Base-by-base conservation (phyloP, 768 basidiomycete species). In the Xanthoconium purpureum region DNA sequence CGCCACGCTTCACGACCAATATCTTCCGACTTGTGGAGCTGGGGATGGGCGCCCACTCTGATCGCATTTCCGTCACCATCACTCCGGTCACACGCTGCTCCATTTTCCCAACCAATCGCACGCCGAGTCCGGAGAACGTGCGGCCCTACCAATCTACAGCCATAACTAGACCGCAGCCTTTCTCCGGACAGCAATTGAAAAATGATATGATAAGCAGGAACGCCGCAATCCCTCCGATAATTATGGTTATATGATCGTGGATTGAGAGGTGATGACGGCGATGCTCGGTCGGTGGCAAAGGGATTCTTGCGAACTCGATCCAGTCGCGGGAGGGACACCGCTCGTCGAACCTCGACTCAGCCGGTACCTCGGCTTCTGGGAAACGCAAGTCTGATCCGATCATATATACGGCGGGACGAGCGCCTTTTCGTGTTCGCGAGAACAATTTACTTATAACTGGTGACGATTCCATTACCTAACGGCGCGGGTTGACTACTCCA, bases 401-500 rank as follows among this genome's bases (percentile, higher is more conserved):
- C 44, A n/a, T 6, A n/a, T n/a, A n/a, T n/a, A 11, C 30, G 30
- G 47, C 11, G 3, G 38, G 18, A 28, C 9, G 3, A 7, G 14
- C 10, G 42, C n/a, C 39, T 37, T 18, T 9, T 11, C n/a, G 10
- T 20, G 30, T 30, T 48, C 45, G 38, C 47, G 52, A 38, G 20
- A 33, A 38, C 35, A 11, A 36, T 24, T 24, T 24, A 24, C 24
- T 33, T 24, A 37, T 24, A 20, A 7, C 15, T 32, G 18, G 11
- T 18, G 38, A 47, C 6, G 11, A 18, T 12, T 52, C 59, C 29
- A 32, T 48, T 52, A 63, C 55, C 55, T 62, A 62, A 63, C 62
- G 1, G 48, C 39, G 51, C n/a, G 32, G 24, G 12, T 24, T 33
- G 3, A 40, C 54, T 24, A 38, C 52, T 47, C 45, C 52, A 42